These are phyloP conservation scores for Ophiostoma angusticollis DNA, from an alignment of 2,329 filamentous ascomycete genomes.

Conservation along the genomic window DNA sequence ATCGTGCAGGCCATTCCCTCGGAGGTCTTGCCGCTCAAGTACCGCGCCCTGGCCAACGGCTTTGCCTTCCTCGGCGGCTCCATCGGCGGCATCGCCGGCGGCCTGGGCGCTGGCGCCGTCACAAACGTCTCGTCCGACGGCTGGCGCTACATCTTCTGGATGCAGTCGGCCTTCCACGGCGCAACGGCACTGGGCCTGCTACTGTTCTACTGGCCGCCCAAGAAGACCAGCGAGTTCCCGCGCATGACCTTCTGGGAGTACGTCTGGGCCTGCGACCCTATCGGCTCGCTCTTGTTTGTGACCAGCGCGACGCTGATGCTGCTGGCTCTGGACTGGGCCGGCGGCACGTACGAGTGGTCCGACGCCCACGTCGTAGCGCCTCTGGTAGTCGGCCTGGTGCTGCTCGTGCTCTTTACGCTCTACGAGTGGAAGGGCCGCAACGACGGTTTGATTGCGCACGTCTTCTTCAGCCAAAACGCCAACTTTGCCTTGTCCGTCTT, in stretches of 20 bases:
- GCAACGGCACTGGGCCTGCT: conserved; percentile 34
- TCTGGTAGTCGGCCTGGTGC: conserved; percentile 26
- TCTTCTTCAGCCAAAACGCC: conserved; percentile 39
- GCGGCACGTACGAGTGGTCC: conserved; percentile 28
- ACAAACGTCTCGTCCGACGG: conserved; percentile 33
- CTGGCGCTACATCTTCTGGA: conserved; percentile 47
- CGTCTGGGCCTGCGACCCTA: conserved; percentile 34
- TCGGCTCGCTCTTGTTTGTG: conserved; percentile 33
- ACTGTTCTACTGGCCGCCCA: conserved; percentile 33
- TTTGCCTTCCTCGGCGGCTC: conserved; percentile 37
- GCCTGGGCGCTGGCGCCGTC: conserved; percentile 37
- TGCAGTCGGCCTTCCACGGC: conserved; percentile 41
- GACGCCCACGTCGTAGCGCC: conserved; percentile 28
- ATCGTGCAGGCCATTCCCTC: conserved; percentile 44
- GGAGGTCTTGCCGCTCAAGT: conserved; percentile 44
- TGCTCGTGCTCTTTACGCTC: conserved; percentile 27
- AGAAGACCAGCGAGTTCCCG: conserved; percentile 24
- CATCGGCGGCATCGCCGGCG: conserved; percentile 35
- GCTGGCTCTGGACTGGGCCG: conserved; percentile 33
- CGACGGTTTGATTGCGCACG: conserved; percentile 42
- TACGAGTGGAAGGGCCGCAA: conserved; percentile 41
- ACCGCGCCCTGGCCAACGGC: conserved; percentile 41
- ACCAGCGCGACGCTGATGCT: conserved; percentile 30
- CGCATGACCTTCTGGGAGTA: conserved; percentile 27
- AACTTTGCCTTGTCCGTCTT: conserved; percentile 43